Percentiles rank a stretch among this genome's conserved stretches.
phyloP scores from a whole-genome alignment of 2,329 filamentous ascomycete species.

The Colletotrichum liriopes region DNA sequence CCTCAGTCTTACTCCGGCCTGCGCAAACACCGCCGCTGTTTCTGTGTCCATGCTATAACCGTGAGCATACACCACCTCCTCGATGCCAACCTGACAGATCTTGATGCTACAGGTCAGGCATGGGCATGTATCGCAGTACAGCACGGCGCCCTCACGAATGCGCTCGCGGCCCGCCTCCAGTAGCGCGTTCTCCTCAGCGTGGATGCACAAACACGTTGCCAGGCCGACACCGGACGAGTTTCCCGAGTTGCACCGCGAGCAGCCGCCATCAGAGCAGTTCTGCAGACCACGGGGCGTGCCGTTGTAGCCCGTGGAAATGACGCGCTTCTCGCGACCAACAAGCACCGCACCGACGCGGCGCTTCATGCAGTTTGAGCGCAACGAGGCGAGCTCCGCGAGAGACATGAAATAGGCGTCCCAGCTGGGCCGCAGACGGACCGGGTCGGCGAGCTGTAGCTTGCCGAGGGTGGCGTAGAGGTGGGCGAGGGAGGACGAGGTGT shows the following conservation, averaged over 20 bases:
- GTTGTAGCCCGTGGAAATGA: conserved; percentile 97
- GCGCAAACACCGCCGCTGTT: conserved; percentile 84
- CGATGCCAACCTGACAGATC: conserved; percentile 96
- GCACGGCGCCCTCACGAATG: conserved; percentile 83
- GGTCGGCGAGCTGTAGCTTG: conserved; percentile 82
- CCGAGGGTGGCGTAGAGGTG: conserved; percentile 81
- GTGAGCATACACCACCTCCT: conserved; percentile 94
- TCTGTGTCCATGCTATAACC: conserved; percentile 94
- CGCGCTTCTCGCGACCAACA: conserved; percentile 83
- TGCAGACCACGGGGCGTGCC: conserved; percentile 91
- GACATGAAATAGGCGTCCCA: conserved; percentile 99
- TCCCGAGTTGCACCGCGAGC: conserved; percentile 86
- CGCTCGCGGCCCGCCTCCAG: conserved; percentile 94
- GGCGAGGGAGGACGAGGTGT: conserved; percentile 81
- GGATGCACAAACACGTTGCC: conserved; percentile 93
- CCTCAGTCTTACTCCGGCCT: conserved; percentile 87
- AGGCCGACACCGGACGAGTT: conserved; percentile 80
- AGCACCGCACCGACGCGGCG: conserved; percentile 94
- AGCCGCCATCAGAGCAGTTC: conserved; percentile 96
- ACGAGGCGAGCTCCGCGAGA: conserved; percentile 90
- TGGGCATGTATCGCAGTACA: conserved; percentile 97
- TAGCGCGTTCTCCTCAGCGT: conserved; percentile 97
- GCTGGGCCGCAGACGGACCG: conserved; percentile 84
- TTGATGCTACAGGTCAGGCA: conserved; percentile 99
- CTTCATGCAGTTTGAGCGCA: conserved; percentile 98